Percentiles rank a stretch among this genome's conserved stretches.
These are phyloP conservation scores for Thermomyces lanuginosus DNA, from an alignment of 2,329 filamentous ascomycete genomes.

Conservation along the genomic window DNA sequence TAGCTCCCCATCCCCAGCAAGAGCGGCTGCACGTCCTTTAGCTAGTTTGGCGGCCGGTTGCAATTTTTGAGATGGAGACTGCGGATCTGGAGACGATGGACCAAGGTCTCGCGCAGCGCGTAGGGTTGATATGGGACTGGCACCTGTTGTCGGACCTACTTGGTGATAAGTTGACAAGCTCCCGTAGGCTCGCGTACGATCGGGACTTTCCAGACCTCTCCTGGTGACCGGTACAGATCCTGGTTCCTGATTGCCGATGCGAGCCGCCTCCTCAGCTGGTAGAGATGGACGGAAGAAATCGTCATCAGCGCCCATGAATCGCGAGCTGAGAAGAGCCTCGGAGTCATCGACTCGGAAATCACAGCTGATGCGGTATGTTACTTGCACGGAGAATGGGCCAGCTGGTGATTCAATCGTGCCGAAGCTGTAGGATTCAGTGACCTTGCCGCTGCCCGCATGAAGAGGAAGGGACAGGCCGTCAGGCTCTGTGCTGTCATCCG, in stretches of 20 bases:
- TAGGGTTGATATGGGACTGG: constrained; percentile 73
- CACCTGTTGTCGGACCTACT: constrained; percentile 57
- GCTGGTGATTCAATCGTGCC: constrained; percentile 73
- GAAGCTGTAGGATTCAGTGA: constrained; percentile 63
- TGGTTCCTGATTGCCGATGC: constrained; percentile 34
- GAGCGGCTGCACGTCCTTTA: constrained; percentile 16
- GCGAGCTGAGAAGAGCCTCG: constrained; percentile 76
- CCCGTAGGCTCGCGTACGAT: constrained; percentile 67
- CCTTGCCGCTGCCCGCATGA: constrained; percentile 44
- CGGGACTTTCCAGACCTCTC: constrained; percentile 34
- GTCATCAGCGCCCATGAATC: constrained; percentile 83
- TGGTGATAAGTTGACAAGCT: constrained; percentile 76
- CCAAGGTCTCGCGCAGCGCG: constrained; percentile 46
- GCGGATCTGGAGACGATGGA: constrained; percentile 33
- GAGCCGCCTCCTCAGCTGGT: constrained; percentile 33
- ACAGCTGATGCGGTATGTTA: constrained; percentile 75
- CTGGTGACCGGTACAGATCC: constrained; percentile 59
- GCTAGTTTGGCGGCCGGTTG: constrained; percentile 22
- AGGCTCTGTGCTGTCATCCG: constrained; percentile 34
- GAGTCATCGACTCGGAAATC: constrained; percentile 84
- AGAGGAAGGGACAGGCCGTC: constrained; percentile 60
- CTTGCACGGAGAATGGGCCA: constrained; percentile 64
- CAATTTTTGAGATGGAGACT: constrained; percentile 35
- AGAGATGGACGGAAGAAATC: constrained; percentile 70
- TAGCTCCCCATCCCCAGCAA: constrained; percentile 34